Evolutionary conservation across 2,329 filamentous ascomycete genomes (phyloP).

Genomic region (Fusarium liriodendri): DNA sequence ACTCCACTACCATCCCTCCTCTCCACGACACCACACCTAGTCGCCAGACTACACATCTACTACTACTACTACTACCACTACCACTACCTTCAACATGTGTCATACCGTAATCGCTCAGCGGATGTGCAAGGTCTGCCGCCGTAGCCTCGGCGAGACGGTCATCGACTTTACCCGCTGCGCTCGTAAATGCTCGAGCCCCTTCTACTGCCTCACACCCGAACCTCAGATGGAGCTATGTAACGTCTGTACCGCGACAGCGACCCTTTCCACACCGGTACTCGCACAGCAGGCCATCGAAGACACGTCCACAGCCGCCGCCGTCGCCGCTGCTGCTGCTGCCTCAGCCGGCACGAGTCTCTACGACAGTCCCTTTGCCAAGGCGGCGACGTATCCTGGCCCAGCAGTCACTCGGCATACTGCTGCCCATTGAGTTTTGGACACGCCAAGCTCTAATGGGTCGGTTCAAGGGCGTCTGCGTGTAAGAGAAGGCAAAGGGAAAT

Average conservation of each 20-base stretch:
- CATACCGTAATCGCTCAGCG: slow-evolving; percentile 46
- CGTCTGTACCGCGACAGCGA: slow-evolving; percentile 36
- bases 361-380: slow-evolving; percentile 31
- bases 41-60: neutral
- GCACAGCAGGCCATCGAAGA: slow-evolving; percentile 35
- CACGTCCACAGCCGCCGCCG: slow-evolving; percentile 15
- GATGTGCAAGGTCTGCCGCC: slow-evolving; percentile 43
- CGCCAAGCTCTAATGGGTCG: neutral
- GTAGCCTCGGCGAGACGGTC: slow-evolving; percentile 44
- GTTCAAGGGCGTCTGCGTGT: slow-evolving; percentile 20
- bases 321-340: slow-evolving; percentile 14
- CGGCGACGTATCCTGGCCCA: slow-evolving; percentile 26
- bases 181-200: slow-evolving; percentile 46
- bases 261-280: slow-evolving; percentile 42
- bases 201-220: slow-evolving; percentile 45
- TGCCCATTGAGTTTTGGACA: slow-evolving; percentile 18
- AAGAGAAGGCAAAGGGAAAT: slow-evolving; percentile 26
- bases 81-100: slow-evolving; percentile 39
- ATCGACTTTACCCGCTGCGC: slow-evolving; percentile 46
- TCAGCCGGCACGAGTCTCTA: slow-evolving; percentile 28
- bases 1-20: neutral
- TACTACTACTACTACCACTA: slow-evolving; percentile 1
- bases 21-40: neutral
- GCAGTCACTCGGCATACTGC: slow-evolving; percentile 19
- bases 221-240: slow-evolving; percentile 43